These are phyloP conservation scores for Harringtonia lauricola DNA, from an alignment of 2,329 filamentous ascomycete species.

Conservation along the genomic window DNA sequence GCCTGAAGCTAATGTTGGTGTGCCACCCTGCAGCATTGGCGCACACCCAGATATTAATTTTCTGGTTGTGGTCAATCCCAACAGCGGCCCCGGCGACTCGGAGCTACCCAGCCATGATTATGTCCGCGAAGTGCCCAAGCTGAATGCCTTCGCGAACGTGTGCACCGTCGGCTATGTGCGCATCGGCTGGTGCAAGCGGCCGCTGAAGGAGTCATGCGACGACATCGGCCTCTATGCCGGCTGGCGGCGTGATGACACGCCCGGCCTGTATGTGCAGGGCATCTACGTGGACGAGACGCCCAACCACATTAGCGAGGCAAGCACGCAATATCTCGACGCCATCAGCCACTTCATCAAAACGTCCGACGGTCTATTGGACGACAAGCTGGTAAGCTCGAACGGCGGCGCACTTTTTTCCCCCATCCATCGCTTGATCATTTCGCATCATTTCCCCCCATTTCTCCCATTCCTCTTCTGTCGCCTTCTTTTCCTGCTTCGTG, in stretches of 20 bases:
- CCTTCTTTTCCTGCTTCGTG: background rate
- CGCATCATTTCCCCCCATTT: too few relatives aligned
- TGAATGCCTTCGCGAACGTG: slow-evolving; percentile 10
- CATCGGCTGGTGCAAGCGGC: slow-evolving; percentile 6
- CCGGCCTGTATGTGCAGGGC: slow-evolving; percentile 8
- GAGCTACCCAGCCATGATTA: slow-evolving; percentile 7
- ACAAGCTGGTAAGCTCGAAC: slow-evolving; percentile 7
- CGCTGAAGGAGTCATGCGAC: slow-evolving; percentile 1
- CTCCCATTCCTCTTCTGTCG: background rate
- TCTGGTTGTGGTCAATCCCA: slow-evolving; percentile 3
- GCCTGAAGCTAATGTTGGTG: background rate
- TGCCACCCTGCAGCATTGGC: background rate
- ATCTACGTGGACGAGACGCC: slow-evolving; percentile 10
- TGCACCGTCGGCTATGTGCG: slow-evolving; percentile 8
- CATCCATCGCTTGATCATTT: background rate
- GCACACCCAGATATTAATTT: background rate
- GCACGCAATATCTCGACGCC: slow-evolving; percentile 1
- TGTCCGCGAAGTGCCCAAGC: slow-evolving; percentile 8
- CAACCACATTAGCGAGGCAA: slow-evolving; percentile 4
- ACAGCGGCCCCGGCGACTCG: slow-evolving; percentile 2
- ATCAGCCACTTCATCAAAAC: background rate
- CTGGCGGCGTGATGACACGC: background rate
- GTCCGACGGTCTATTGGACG: background rate
- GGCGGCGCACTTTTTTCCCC: background rate
- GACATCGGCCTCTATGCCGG: slow-evolving; percentile 4